phyloP scores from a whole-genome alignment of 228 moss, liverwort and hornwort genomes.

The Sphagnum fallax region DNA sequence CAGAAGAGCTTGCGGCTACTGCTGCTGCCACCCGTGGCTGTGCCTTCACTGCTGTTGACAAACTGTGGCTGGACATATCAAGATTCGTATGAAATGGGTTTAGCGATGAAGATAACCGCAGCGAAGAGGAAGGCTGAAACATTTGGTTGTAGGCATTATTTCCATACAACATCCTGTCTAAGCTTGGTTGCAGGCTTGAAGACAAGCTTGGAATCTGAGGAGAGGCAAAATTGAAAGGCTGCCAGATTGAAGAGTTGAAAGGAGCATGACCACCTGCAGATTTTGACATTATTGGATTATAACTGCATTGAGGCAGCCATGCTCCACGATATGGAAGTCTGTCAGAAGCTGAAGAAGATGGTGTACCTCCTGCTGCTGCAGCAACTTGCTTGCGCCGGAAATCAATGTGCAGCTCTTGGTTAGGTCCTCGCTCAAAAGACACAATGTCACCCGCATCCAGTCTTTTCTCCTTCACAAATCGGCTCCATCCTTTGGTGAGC shows the following conservation, averaged over 20 bases:
- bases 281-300: constrained; percentile 32
- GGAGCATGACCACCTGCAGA: constrained; percentile 7
- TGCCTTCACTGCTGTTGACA: too few relatives aligned
- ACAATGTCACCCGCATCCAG: constrained; percentile 96
- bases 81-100: too few relatives aligned
- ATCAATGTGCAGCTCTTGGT: constrained; percentile 86
- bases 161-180: constrained; percentile 50
- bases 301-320: constrained; percentile 60
- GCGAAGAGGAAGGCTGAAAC: constrained; percentile 15
- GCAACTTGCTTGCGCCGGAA: constrained; percentile 73
- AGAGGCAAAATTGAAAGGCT: constrained; percentile 35
- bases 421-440: constrained; percentile 79
- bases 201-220: constrained; percentile 24
- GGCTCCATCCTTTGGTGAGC: constrained; percentile 96
- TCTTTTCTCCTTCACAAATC: constrained; percentile 99
- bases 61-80: too few relatives aligned
- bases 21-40: too few relatives aligned
- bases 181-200: constrained; percentile 36
- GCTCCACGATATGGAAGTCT: constrained; percentile 43
- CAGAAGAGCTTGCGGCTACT: too few relatives aligned
- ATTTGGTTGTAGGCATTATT: constrained; percentile 37
- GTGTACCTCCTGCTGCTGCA: constrained; percentile 17
- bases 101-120: too few relatives aligned
- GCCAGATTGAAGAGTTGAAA: constrained; percentile 48
- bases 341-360: constrained; percentile 34